Conservation (phyloP, 73 alveolate species). For the Paramecium sexaurelia region DNA sequence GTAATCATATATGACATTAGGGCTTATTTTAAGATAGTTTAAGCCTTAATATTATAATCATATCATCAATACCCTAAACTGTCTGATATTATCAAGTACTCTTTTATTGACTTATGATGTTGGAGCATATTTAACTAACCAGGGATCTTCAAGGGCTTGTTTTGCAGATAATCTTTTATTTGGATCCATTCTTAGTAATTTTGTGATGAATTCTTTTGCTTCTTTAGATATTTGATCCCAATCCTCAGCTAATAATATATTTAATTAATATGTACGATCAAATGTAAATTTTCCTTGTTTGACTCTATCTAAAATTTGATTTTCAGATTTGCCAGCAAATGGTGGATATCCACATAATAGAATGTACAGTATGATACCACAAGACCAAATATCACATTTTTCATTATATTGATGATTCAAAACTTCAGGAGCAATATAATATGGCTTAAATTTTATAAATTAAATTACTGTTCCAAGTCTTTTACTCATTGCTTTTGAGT, state of each 20-base stretch:
- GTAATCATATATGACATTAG: slow-evolving; percentile 73
- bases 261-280: slow-evolving; percentile 10
- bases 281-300: slow-evolving; percentile 56
- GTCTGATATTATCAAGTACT: slow-evolving; percentile 57
- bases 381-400: slow-evolving; percentile 79
- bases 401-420: slow-evolving; percentile 70
- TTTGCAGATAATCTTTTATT: slow-evolving; percentile 66
- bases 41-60: background rate
- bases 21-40: slow-evolving; percentile 70
- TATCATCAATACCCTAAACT: background rate
- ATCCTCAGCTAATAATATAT: slow-evolving; percentile 44
- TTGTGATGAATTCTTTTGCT: slow-evolving; percentile 67
- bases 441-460: slow-evolving; percentile 35
- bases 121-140: slow-evolving; percentile 64
- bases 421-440: slow-evolving; percentile 77
- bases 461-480: slow-evolving; percentile 65
- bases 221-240: slow-evolving; percentile 72
- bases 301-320: slow-evolving; percentile 70
- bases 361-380: slow-evolving; percentile 77
- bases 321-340: slow-evolving; percentile 69
- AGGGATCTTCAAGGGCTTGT: slow-evolving; percentile 64
- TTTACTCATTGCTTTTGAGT: slow-evolving; percentile 58
- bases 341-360: slow-evolving; percentile 75
- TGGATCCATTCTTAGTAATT: slow-evolving; percentile 72
- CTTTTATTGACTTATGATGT: slow-evolving; percentile 26